phyloP scores from a whole-genome alignment of 805 yeast genomes.

The Suhomyces canberraensis region DNA sequence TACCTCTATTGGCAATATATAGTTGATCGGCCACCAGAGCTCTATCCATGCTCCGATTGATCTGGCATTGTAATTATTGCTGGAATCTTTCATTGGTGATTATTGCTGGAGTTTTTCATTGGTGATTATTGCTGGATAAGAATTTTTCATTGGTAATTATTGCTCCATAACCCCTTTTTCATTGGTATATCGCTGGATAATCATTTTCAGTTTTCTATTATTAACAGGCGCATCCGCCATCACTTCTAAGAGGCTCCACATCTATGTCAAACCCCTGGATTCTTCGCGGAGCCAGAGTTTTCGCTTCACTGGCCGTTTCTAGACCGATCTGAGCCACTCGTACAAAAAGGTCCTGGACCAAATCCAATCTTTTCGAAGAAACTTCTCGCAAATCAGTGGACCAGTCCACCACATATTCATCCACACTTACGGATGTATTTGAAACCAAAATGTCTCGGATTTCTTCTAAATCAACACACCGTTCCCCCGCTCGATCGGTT shows the following conservation, averaged over 20 bases:
- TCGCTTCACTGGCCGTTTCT: conserved; percentile 9
- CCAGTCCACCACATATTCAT: conserved; percentile 32
- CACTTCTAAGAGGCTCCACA: conserved; percentile 10
- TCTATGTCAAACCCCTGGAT: conserved; percentile 34
- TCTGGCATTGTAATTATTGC: too few species aligned
- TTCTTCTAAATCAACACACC: conserved; percentile 36
- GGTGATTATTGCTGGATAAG: too few species aligned
- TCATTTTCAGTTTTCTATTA: too few species aligned
- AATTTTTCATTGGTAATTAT: neutral
- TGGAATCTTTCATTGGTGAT: too few species aligned
- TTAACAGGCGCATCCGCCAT: conserved; percentile 21
- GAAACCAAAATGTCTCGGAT: conserved; percentile 30
- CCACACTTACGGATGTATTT: conserved; percentile 16
- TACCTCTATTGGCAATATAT: too few species aligned
- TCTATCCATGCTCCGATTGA: too few species aligned
- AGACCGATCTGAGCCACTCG: conserved; percentile 38
- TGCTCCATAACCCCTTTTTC: too few species aligned
- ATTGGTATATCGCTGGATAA: too few species aligned
- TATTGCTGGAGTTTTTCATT: too few species aligned
- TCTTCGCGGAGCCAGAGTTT: conserved; percentile 8
- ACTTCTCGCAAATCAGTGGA: conserved; percentile 30
- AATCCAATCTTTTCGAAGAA: conserved; percentile 26
- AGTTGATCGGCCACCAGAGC: too few species aligned
- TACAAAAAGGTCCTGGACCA: conserved; percentile 32
- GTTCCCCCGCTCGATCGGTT: conserved; percentile 33